Conservation (phyloP, 148 eudicot genomes). For the Rhododendron vialii region DNA sequence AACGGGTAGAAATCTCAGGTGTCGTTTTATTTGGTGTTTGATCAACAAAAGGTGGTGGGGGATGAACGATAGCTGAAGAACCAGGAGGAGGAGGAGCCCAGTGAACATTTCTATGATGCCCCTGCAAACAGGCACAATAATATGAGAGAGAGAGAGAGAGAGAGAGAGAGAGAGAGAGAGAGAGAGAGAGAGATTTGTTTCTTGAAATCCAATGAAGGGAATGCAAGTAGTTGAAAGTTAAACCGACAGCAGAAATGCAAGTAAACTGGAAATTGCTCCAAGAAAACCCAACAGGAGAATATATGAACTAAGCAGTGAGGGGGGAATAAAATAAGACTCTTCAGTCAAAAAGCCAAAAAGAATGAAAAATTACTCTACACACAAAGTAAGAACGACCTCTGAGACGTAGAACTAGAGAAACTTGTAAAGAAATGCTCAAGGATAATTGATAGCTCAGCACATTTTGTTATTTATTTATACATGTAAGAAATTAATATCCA, state of each 20-base stretch:
- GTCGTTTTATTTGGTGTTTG: slow-evolving; percentile 15
- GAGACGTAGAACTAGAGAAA: neutral
- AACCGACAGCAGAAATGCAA: neutral
- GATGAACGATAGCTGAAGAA: slow-evolving; percentile 24
- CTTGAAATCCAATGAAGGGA: neutral
- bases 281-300: neutral
- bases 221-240: neutral
- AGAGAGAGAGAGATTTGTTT: neutral
- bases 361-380: neutral
- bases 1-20: slow-evolving; percentile 3
- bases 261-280: neutral
- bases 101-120: slow-evolving; percentile 69
- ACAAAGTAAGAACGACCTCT: neutral
- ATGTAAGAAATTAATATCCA: neutral
- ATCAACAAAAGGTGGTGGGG: slow-evolving; percentile 32
- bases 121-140: slow-evolving; percentile 37
- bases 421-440: neutral
- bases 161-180: neutral
- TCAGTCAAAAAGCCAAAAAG: neutral
- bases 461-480: neutral
- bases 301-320: neutral
- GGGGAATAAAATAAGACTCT: neutral
- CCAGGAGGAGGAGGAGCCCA: slow-evolving; percentile 47
- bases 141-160: neutral
- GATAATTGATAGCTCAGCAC: neutral